Conservation (phyloP, 192 early-diverging fungal species). For the Pilaira anomala region DNA sequence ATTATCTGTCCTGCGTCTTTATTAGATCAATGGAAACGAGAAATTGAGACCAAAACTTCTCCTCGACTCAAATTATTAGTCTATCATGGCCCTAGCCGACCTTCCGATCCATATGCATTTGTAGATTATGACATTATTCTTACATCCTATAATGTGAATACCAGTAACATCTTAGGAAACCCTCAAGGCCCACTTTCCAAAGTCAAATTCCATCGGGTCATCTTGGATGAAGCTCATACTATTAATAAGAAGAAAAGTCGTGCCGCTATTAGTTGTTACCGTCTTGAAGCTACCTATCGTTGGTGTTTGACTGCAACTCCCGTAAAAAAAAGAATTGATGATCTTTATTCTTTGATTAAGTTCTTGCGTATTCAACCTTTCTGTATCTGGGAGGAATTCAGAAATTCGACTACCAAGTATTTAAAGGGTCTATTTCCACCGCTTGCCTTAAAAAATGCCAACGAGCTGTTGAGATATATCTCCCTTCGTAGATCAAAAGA, state of each 20-base stretch:
- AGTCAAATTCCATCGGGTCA: conserved; percentile 38
- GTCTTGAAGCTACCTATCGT: conserved; percentile 40
- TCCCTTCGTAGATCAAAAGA: conserved; percentile 68
- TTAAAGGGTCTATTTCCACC: no score
- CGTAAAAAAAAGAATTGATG: conserved; percentile 65
- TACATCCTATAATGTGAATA: conserved; percentile 42
- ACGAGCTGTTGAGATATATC: conserved; percentile 52
- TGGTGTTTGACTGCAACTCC: conserved; percentile 62
- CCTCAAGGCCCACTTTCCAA: conserved; percentile 26
- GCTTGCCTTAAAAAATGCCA: conserved; percentile 36
- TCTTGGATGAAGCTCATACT: conserved; percentile 61
- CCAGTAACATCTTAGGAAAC: conserved; percentile 26
- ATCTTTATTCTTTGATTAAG: conserved; percentile 60
- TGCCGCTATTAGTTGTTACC: conserved; percentile 40
- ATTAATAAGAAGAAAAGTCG: conserved; percentile 53
- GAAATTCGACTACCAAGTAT: conserved; percentile 41
- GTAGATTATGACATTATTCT: conserved; percentile 52
- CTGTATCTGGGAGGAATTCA: conserved; percentile 49
- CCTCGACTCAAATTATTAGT: conserved; percentile 54
- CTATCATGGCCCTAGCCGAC: conserved; percentile 56
- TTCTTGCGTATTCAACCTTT: conserved; percentile 64
- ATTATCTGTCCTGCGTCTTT: conserved; percentile 67
- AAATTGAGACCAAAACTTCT: conserved; percentile 57
- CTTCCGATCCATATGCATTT: conserved; percentile 36
- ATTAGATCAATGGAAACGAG: conserved; percentile 70